Evolutionary conservation across 441 rosid genomes (phyloP), one percentile per base, ranked within the genome.

Genomic region (Erodium trifolium): DNA sequence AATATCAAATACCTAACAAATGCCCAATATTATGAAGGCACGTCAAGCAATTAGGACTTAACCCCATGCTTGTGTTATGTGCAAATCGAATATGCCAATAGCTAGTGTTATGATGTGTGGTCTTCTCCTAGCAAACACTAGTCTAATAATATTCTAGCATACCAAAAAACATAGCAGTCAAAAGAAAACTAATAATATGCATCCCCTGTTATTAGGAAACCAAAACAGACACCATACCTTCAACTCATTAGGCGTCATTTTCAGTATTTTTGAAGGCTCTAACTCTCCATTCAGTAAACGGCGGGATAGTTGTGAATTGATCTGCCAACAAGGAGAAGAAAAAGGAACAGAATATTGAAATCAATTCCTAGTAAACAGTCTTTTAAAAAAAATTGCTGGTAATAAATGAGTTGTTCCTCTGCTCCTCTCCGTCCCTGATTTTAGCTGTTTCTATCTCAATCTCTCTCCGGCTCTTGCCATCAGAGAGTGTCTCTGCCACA

Each of bases 201-300:
- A 51, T 14, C 59, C 59, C 59, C 8, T 5, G 18, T 14, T 8
- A 53, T 53, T n/a, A 53, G 59, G 59, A 11, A 53, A 53, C 18
- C 59, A 53, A 5, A 14, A 53, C 63, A 16, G 14, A 53, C 23
- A 17, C 17, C 67, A 47, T 67, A 92, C 99, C 93, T 90, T 94
- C 78, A 94, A 78, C 72, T 94, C 98, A 71, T 69, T 81, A 57
- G 98, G 98, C 39, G 94, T 82, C 99, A 94, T 94, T 75, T 80
- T 84, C 77, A 92, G 76, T 72, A 94, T 87, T 79, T 87, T 86
- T 27, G 84, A 76, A 60, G 99, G 96, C 71, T 84, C 85, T 76
- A 92, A 73, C 79, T 92, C 96, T 72, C 90, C 86, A 77, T 84
- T 94, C 49, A 94, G 83, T 7, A 94, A 81, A 35, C 99, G 87